Base-by-base conservation (phyloP, 805 yeast species). In the Allodekkera sacchari region DNA sequence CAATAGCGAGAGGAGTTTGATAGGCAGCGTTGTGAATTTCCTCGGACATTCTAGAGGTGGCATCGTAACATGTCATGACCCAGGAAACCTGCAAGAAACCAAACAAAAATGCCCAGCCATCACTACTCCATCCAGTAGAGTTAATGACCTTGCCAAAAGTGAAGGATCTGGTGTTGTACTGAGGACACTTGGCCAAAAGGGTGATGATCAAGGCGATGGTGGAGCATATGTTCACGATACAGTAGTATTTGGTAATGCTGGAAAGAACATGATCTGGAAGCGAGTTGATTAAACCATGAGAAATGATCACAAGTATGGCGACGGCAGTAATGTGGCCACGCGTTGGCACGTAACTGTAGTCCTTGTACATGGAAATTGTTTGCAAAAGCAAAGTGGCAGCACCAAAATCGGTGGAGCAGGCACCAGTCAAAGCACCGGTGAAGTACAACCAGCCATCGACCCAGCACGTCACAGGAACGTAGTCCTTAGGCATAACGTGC, bases 41-140 rank as follows among this genome's bases (percentile, higher is more conserved):
- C 47, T 71, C 77, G 4, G 72, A 59, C 64, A 71, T 67, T 54
- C 72, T 69, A 28, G 71, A 64, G 22, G 71, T 65, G 18, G 74
- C 68, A 49, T 71, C 77, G 44, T 70, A 71, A 19, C 71, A 65
- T 18, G 76, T 73, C 61, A 70, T 70, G 36, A 74, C 73, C 77
- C 77, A 71, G 25, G 73, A 63, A 12, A 68, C 72, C 25, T 74
- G 74, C 51, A 68, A 58, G 65, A 71, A 70, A 12, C 72, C 66
- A 36, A 68, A 68, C 44, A 73, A 47, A 47, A 72, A 73, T 4
- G 77, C 66, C 69, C 76, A 73, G 4, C 78, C 79, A 29, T 59
- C 56, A 4, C 55, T 47, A 16, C 59, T 48, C 75, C 78, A 74
- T 30, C 71, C 72, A 15, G 75, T 65, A 29, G 43, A 47, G 43